Percentiles rank a stretch among this genome's conserved stretches.
Conservation (phyloP, 1,284 basidiomycete species). For the Athelia psychrophila region DNA sequence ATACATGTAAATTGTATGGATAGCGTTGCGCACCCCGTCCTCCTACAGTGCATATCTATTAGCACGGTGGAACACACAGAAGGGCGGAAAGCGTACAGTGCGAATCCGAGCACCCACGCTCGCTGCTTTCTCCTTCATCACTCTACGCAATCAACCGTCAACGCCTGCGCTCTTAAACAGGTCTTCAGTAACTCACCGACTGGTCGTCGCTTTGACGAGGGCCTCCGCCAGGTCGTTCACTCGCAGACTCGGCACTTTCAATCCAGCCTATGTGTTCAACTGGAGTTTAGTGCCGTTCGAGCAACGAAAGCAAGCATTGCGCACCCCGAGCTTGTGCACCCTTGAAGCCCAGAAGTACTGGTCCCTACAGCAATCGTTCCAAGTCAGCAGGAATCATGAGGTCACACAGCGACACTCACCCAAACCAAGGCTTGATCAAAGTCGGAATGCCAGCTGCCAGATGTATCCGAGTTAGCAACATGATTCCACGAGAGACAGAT, state of each 20-base stretch:
- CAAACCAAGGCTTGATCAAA: conserved; percentile 72
- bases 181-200: conserved; percentile 31
- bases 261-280: conserved; percentile 32
- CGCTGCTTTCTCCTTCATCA: conserved; percentile 66
- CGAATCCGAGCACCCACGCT: conserved; percentile 62
- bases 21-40: conserved; percentile 47
- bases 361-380: too few species aligned
- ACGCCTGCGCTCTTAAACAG: background rate
- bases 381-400: too few species aligned
- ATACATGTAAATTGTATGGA: conserved; percentile 47
- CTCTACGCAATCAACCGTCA: conserved; percentile 18
- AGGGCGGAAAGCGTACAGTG: conserved; percentile 30
- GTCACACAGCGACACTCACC: conserved; percentile 19
- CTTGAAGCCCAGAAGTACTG: conserved; percentile 75
- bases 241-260: conserved; percentile 47
- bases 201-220: conserved; percentile 51
- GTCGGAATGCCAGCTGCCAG: conserved; percentile 69
- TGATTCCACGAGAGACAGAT: too few species aligned
- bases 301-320: conserved; percentile 13
- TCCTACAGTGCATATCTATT: conserved; percentile 29
- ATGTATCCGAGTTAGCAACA: background rate
- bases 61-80: background rate
- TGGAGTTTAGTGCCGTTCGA: conserved; percentile 3
- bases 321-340: conserved; percentile 58
- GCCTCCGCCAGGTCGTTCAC: conserved; percentile 51